phyloP scores from a whole-genome alignment of 257 asterid species.

The Fraxinus pennsylvanica region DNA sequence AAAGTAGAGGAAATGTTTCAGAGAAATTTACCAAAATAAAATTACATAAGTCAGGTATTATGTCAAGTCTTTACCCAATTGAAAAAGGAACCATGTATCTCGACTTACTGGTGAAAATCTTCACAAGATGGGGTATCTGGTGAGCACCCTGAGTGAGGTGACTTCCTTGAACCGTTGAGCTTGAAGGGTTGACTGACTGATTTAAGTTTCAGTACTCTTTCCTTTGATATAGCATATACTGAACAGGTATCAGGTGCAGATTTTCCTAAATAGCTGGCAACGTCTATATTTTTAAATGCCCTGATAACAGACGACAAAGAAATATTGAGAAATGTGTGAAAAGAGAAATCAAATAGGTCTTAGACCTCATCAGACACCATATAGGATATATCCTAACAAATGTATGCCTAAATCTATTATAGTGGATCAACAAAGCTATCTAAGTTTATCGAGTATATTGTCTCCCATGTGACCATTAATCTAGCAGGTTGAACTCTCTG shows the following conservation, averaged over 20 bases:
- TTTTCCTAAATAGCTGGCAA: conserved; percentile 50
- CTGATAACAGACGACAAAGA: conserved; percentile 31
- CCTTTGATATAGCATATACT: conserved; percentile 58
- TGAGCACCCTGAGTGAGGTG: conserved; percentile 27
- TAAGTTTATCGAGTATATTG: neutral
- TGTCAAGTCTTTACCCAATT: neutral
- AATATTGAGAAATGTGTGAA: neutral
- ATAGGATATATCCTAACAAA: neutral
- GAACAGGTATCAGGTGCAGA: conserved; percentile 65
- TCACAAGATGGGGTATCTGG: conserved; percentile 23
- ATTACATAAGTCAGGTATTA: neutral
- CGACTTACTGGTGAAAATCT: conserved; percentile 42
- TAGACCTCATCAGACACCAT: neutral
- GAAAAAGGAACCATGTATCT: neutral
- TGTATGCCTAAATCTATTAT: neutral
- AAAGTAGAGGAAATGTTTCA: neutral
- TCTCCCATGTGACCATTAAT: neutral
- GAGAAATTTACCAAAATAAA: neutral
- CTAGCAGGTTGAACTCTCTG: neutral
- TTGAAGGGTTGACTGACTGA: conserved; percentile 44
- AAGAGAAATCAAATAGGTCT: neutral
- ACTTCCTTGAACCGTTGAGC: conserved; percentile 35
- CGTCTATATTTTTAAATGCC: conserved; percentile 68
- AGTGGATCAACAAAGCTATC: neutral
- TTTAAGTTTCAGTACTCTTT: conserved; percentile 46